These are phyloP conservation scores for Neurospora discreta DNA, from an alignment of 495 filamentous ascomycete species.

Conservation along the genomic window DNA sequence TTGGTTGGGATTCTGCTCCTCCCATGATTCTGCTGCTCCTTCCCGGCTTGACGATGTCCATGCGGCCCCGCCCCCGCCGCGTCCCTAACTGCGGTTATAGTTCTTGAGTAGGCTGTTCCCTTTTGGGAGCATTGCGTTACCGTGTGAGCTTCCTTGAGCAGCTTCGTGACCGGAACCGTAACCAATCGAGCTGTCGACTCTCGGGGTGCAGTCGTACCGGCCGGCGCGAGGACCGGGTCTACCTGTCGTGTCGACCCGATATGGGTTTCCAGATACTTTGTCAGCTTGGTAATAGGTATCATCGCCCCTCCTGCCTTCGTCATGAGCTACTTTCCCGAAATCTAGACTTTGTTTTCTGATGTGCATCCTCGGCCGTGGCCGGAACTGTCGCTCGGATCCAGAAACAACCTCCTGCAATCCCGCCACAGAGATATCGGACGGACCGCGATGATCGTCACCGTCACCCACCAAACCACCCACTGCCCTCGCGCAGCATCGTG, in stretches of 20 bases:
- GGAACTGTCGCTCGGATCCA: neutral
- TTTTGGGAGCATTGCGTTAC: neutral
- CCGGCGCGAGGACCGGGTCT: neutral
- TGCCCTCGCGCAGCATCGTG: neutral
- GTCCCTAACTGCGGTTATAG: conserved; percentile 1
- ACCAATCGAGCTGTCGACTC: neutral
- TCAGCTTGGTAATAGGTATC: neutral
- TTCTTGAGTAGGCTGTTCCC: neutral
- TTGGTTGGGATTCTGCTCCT: neutral
- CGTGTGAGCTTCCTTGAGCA: neutral
- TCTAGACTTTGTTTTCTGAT: neutral
- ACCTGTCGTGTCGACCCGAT: neutral
- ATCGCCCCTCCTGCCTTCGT: neutral
- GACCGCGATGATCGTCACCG: neutral
- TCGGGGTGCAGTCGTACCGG: neutral
- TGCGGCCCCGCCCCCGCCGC: neutral
- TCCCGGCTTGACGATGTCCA: neutral
- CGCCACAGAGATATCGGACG: neutral
- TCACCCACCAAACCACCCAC: neutral
- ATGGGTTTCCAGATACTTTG: neutral
- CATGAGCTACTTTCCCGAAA: neutral
- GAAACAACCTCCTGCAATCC: neutral
- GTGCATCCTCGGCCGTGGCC: neutral
- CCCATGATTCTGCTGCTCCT: neutral
- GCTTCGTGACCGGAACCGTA: neutral